Evolutionary conservation across 2,329 filamentous ascomycete species (phyloP), one percentile per base, ranked within the genome.

Genomic region (Colletotrichum sp.): DNA sequence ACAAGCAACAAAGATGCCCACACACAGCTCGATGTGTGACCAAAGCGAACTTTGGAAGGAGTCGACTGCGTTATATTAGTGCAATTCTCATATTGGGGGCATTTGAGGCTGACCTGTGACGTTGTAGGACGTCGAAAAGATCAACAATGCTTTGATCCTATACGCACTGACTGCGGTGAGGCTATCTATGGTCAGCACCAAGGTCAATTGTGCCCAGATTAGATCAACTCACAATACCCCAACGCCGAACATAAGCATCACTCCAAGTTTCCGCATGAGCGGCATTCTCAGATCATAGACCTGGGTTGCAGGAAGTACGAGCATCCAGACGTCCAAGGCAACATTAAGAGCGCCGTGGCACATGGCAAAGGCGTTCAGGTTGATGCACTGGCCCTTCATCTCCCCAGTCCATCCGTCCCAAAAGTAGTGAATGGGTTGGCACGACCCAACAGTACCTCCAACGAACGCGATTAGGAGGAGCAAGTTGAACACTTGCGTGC

Each of bases 311-410:
- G 88, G 87, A 6, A 89, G 77, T 1, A 81, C 80, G 36, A 89
- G 82, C 65, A 88, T 86, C 65, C 84, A 78, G 6, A 87, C 21
- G 76, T 90, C 88, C 26, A 87, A 83, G 1, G 83, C 74, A 34
- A 89, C 88, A 70, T 87, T 88, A 65, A 88, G 80, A 1, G 77
- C 83, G 1, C 87, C 84, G 68, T 82, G 82, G 26, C 83, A 79
- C 81, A 86, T 88, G 32, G 80, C 82, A 32, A 86, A 84, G 5
- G 80, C 80, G 26, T 82, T 83, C 69, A 87, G 79, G 61, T 87
- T 81, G 10, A 83, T 80, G 76, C 85, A 87, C 16, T 66, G 76
- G 2, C 85, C 85, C 21, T 60, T n/a, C 64, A 69, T 73, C 1
- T 76, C 68, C n/a, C 66, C 62, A 2, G 82, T 81, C 84, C 84